These are phyloP conservation scores for Purpureocillium takamizusanense DNA, from an alignment of 2,329 filamentous ascomycete species.

Conservation along the genomic window DNA sequence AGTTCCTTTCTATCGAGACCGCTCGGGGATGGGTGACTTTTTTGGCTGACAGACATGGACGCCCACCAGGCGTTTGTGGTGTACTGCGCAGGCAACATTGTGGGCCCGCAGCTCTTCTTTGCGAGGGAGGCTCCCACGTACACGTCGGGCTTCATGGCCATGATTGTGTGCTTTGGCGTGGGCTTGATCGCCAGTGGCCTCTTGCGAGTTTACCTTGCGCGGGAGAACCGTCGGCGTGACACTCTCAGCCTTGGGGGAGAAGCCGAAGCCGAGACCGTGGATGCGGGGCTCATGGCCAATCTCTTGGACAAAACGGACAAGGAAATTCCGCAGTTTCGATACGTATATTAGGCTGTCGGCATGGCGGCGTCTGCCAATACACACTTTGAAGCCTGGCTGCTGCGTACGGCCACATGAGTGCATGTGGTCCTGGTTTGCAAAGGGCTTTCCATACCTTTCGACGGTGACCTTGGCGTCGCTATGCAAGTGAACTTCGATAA, in stretches of 20 bases:
- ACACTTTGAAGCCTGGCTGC: no score
- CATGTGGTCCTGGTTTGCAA: no score
- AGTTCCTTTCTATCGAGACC: conserved; percentile 14
- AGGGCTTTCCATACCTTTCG: no score
- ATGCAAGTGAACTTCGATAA: no score
- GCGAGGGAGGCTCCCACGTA: conserved; percentile 49
- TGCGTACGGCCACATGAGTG: no score
- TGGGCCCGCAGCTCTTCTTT: conserved; percentile 51
- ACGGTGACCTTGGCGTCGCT: no score
- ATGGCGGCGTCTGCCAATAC: no score
- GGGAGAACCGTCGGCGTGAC: conserved; percentile 46
- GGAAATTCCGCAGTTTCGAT: conserved; percentile 45
- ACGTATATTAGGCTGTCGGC: conserved; percentile 33
- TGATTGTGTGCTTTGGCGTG: conserved; percentile 49
- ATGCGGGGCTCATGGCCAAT: conserved; percentile 8
- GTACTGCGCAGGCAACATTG: conserved; percentile 52
- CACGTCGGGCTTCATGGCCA: conserved; percentile 50
- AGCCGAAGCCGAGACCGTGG: not conserved
- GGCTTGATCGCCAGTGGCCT: conserved; percentile 32
- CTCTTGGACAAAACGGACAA: conserved; percentile 42
- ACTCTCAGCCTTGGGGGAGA: conserved; percentile 1
- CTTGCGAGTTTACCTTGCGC: conserved; percentile 39
- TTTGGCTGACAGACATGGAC: no score
- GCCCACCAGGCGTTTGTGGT: conserved; percentile 44
- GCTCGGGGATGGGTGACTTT: no score